Percentiles rank a stretch among this genome's conserved stretches.
Evolutionary conservation across 306 rosid species (phyloP).

Genomic region (Ochetophila trinervis): DNA sequence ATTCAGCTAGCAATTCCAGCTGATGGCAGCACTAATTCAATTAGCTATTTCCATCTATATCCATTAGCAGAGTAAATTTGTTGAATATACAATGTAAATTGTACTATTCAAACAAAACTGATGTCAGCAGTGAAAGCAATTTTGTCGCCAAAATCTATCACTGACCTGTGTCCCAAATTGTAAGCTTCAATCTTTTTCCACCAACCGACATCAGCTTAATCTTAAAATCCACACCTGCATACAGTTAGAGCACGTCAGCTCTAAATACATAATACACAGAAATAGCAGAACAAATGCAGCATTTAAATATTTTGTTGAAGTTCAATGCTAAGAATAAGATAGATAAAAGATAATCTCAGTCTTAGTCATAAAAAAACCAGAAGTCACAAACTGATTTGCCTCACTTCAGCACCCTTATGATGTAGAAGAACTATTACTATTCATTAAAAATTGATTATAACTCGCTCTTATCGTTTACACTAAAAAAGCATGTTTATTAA

Average conservation of each 20-base stretch:
- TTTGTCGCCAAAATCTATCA: not conserved
- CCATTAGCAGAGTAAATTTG: too few relatives aligned
- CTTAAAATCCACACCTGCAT: slow-evolving; percentile 92
- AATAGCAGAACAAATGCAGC: not conserved
- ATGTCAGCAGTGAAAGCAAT: too few relatives aligned
- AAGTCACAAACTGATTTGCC: too few relatives aligned
- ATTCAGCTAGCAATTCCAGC: too few relatives aligned
- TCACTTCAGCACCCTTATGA: not conserved
- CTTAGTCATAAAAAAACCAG: not conserved
- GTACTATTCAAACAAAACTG: too few relatives aligned
- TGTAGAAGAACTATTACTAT: not conserved
- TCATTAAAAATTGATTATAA: too few relatives aligned
- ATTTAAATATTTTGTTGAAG: not conserved
- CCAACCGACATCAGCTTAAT: slow-evolving; percentile 71
- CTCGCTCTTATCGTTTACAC: not conserved
- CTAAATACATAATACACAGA: not conserved
- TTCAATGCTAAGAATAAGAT: not conserved
- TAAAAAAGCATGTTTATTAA: not conserved
- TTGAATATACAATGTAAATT: too few relatives aligned
- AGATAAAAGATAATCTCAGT: not conserved
- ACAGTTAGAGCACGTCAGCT: slow-evolving; percentile 28
- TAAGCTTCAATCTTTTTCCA: slow-evolving; percentile 85
- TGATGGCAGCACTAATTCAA: too few relatives aligned
- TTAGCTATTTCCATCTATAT: too few relatives aligned
- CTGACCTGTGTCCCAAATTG: slow-evolving; percentile 98